Evolutionary conservation across 495 filamentous ascomycete species (phyloP).

Genomic region (Evernia prunastri): DNA sequence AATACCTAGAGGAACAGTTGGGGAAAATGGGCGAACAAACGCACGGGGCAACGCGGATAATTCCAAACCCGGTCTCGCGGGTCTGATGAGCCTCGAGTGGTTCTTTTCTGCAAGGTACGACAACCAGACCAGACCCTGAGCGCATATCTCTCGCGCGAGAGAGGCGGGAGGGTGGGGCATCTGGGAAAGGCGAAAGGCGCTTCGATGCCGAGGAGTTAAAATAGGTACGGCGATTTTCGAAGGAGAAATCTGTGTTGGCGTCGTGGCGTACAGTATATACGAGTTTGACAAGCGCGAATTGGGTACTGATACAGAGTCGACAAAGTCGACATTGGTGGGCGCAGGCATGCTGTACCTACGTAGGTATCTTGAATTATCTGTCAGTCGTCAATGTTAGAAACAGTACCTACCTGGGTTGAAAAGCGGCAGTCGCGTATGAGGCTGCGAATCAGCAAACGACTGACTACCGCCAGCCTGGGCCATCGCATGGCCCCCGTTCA

Average conservation of each 20-base stretch:
- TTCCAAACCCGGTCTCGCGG: background rate
- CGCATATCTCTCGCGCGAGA: background rate
- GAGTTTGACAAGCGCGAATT: too few relatives aligned
- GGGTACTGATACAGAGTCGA: too few relatives aligned
- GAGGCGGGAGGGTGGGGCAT: background rate
- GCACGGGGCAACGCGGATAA: background rate
- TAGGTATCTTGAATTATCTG: background rate
- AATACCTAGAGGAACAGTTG: too few relatives aligned
- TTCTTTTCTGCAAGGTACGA: constrained; percentile 1
- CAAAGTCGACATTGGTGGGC: too few relatives aligned
- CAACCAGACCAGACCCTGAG: background rate
- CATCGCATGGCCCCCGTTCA: background rate
- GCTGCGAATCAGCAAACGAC: background rate
- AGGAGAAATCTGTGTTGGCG: too few relatives aligned
- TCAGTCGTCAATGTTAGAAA: background rate
- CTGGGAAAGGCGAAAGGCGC: background rate
- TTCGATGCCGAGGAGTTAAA: background rate
- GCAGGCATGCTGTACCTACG: background rate
- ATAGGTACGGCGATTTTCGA: too few relatives aligned
- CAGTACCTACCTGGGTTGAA: background rate
- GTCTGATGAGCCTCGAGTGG: background rate
- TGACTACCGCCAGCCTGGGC: background rate
- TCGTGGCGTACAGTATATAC: too few relatives aligned
- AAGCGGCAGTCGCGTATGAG: constrained; percentile 5
- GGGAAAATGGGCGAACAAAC: background rate